A percentile compares a stretch with the other conserved stretches of the same genome.
Conservation (phyloP, 768 basidiomycete genomes). For the Rhodosporidiobolus sp. region DNA sequence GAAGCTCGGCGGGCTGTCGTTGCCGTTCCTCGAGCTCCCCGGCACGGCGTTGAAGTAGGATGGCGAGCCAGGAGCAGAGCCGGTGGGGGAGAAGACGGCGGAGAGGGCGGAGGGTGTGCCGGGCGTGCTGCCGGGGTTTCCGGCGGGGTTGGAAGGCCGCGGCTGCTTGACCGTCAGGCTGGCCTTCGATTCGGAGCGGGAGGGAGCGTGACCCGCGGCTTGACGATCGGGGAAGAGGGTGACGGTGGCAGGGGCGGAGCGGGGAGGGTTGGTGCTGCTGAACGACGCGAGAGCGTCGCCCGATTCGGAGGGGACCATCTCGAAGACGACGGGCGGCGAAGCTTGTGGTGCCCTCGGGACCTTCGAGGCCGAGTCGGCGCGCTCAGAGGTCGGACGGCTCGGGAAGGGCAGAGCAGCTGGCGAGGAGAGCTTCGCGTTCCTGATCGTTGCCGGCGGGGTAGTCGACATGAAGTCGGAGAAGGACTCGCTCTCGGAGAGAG, state of each 20-base stretch:
- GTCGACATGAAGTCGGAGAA: slow-evolving; percentile 4
- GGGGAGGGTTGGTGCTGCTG: not conserved
- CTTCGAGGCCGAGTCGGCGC: not conserved
- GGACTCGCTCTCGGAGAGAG: slow-evolving; percentile 9
- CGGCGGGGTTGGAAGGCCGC: not conserved
- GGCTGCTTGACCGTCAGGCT: not conserved
- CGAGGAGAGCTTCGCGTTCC: not conserved
- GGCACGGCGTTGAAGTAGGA: slow-evolving; percentile 27
- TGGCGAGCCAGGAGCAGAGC: not conserved
- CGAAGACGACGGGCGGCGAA: slow-evolving; percentile 16
- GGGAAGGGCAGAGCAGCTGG: not conserved
- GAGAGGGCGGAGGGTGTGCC: not conserved
- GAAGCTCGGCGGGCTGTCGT: not conserved
- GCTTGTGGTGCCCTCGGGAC: not conserved
- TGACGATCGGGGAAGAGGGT: slow-evolving; percentile 1
- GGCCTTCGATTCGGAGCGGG: slow-evolving; percentile 4
- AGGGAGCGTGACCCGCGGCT: not conserved
- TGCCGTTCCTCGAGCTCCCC: not conserved
- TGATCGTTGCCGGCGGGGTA: not conserved
- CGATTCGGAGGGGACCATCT: not conserved
- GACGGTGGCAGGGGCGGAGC: slow-evolving; percentile 27
- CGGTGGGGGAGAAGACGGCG: not conserved
- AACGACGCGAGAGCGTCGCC: not conserved
- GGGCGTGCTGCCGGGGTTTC: not conserved
- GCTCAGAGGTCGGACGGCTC: not conserved